Evolutionary conservation across 441 rosid species (phyloP).

Genomic region (Gossypium laxum): DNA sequence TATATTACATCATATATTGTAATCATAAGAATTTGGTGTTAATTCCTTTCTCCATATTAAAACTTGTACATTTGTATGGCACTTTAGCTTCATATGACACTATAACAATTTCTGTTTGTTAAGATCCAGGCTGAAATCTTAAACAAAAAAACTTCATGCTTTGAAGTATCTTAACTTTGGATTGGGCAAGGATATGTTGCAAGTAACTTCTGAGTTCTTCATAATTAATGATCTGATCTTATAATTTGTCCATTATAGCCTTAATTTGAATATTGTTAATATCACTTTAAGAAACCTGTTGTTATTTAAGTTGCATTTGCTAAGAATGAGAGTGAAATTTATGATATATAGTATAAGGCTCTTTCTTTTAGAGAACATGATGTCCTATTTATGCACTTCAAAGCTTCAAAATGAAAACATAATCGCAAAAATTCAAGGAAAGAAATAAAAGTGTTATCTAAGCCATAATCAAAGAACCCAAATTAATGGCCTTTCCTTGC

Average conservation of each 20-base stretch:
- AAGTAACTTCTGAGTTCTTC: neutral
- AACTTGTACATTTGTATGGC: neutral
- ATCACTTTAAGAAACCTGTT: neutral
- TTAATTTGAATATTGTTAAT: neutral
- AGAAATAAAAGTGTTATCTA: neutral
- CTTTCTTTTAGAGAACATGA: neutral
- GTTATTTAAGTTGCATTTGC: neutral
- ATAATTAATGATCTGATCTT: neutral
- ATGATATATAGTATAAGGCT: neutral
- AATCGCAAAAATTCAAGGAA: neutral
- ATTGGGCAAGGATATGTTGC: neutral
- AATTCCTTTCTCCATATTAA: neutral
- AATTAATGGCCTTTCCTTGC: neutral
- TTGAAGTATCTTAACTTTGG: neutral
- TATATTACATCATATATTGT: neutral
- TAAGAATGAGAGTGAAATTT: neutral
- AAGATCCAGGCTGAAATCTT: neutral
- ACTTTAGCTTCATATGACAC: neutral
- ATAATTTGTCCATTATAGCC: neutral
- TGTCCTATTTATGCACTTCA: neutral
- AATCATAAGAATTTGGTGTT: neutral
- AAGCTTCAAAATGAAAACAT: neutral
- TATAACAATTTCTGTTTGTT: neutral
- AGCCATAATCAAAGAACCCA: neutral
- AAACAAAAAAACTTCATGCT: neutral